Base-by-base conservation (phyloP, 1,139 yeast species). In the Hyphopichia wangnamkhiaoensis region DNA sequence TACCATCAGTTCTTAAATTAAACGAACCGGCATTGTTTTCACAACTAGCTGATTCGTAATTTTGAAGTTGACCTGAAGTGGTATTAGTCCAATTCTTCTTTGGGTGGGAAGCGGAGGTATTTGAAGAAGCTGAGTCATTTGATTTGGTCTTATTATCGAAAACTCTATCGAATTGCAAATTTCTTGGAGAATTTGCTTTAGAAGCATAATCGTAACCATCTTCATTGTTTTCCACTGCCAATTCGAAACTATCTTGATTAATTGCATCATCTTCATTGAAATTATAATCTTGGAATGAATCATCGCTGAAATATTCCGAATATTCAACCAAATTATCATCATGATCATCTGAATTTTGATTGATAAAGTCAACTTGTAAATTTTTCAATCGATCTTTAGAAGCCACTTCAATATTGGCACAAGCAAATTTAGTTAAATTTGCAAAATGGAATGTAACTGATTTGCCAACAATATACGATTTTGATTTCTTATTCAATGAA, bases 391-490 rank as follows among this genome's bases (percentile, higher is more conserved):
- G 51, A 4, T 43, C 50, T 26, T 52, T 56, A 24, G 51, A 46
- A 5, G 71, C 74, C 34, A 58, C 44, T 40, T 65, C 64, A 42
- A 80, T 78, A 46, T 76, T 75, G 13, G 83, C 82, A 60, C 85
- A 80, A 13, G 84, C 84, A 52, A 79, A 69, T 45, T 68, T 74
- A 23, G 76, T 65, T 45, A 67, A 58, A 49, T 76, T 71, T 21
- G 72, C 69, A 48, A 58, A 71, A 55, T 79, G 84, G 54, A 80
- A 70, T 24, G 74, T 76, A 41, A 80, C 51, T 4, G 84, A 72
- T 46, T 61, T 70, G 17, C 80, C 80, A 41, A 80, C 73, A 48
- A 80, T 67, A 49, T 63, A 74, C 10, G 80, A 65, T 34, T 72
- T 71, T 25, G 76, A 66, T 28, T 56, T 56, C 26, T 69, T 65